Evolutionary conservation across 257 asterid species (phyloP).

Genomic region (Gynochthodes officinalis): DNA sequence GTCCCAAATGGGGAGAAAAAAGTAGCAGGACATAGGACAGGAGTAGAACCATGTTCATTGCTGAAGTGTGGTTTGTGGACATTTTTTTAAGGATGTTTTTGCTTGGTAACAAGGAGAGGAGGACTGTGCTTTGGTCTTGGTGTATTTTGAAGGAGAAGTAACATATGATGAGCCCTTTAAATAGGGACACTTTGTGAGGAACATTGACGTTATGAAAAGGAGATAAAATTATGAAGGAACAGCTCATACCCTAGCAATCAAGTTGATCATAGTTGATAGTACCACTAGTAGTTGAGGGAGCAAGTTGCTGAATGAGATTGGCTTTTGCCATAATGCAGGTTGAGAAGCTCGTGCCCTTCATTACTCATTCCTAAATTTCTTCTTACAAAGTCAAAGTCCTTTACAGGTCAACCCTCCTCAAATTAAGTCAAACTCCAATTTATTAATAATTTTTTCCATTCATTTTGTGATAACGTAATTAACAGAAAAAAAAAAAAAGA

Average conservation of each 20-base stretch:
- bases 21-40: neutral
- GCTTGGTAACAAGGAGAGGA: neutral
- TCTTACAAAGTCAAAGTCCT: conserved; percentile 15
- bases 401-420: neutral
- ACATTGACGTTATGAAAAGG: neutral
- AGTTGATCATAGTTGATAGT: neutral
- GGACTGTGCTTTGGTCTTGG: neutral
- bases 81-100: neutral
- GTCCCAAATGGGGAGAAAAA: neutral
- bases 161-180: conserved; percentile 20
- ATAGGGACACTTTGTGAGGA: conserved; percentile 41
- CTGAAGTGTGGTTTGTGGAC: neutral
- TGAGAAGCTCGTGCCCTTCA: conserved; percentile 32
- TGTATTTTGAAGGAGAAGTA: neutral
- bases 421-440: neutral
- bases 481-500: neutral
- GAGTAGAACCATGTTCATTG: neutral
- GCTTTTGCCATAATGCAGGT: conserved; percentile 16
- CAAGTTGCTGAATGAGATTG: neutral
- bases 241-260: conserved; percentile 39
- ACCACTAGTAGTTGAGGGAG: conserved; percentile 7
- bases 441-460: neutral
- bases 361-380: conserved; percentile 12
- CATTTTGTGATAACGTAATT: neutral
- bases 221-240: conserved; percentile 25